These are phyloP conservation scores for Myrica gale DNA, from an alignment of 306 rosid genomes.

Conservation along the genomic window DNA sequence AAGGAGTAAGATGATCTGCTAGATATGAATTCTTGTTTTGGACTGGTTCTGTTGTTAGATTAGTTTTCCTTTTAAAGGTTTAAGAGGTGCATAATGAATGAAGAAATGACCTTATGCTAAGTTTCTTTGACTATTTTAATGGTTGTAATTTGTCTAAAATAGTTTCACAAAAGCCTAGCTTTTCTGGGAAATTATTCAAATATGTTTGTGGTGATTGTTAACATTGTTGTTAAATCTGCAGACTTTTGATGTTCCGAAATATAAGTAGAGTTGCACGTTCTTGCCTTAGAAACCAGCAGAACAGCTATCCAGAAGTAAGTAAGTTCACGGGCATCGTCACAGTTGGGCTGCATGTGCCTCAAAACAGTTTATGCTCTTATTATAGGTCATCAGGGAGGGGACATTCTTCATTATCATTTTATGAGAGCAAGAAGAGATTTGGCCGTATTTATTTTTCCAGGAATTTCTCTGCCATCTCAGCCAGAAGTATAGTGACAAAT, in stretches of 20 bases:
- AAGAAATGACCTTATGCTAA: constrained; percentile 19
- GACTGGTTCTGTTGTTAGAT: background rate
- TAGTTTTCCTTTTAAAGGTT: background rate
- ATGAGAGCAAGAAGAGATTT: constrained; percentile 40
- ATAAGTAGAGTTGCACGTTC: constrained; percentile 47
- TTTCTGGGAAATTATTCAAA: constrained; percentile 13
- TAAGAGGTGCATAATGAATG: background rate
- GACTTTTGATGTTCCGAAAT: constrained; percentile 65
- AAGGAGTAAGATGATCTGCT: background rate
- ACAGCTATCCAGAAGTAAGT: constrained; percentile 35
- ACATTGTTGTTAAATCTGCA: constrained; percentile 41
- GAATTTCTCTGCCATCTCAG: constrained; percentile 41
- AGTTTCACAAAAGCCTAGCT: background rate
- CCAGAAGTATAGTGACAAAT: constrained; percentile 42
- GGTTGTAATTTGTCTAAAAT: background rate
- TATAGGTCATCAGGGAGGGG: constrained; percentile 42
- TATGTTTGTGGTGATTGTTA: constrained; percentile 10
- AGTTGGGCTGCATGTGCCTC: constrained; percentile 47
- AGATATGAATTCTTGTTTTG: background rate
- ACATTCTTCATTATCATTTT: constrained; percentile 37
- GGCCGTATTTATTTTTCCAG: constrained; percentile 28
- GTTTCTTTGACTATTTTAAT: background rate
- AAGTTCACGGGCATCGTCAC: constrained; percentile 50
- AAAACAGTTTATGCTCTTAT: constrained; percentile 41
- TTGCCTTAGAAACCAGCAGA: constrained; percentile 38